Evolutionary conservation across 2,329 filamentous ascomycete genomes (phyloP), one percentile per base, ranked within the genome.

Genomic region (Tolypocladium tropicale): DNA sequence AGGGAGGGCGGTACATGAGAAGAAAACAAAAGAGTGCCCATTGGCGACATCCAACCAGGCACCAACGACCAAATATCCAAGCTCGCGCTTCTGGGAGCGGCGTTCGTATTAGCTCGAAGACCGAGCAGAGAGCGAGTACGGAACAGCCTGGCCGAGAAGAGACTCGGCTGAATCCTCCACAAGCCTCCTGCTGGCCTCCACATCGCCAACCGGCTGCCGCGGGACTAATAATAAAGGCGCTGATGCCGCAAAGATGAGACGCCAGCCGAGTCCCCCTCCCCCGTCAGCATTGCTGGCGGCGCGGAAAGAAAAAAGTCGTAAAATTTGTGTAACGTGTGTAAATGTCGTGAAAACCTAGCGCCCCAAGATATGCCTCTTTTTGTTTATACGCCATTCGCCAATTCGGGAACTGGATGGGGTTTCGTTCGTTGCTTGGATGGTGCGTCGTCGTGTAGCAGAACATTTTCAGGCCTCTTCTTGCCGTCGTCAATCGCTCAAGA

Each of bases 321-420:
- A 28, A 43, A 33, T 61, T 65, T 61, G 60, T 63, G 54, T 53
- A 56, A 59, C 52, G 66, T 57, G 50, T 57, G 59, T 68, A 68
- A 69, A 70, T 66, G 64, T 68, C 64, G 67, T 67, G 61, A 64
- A 65, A 37, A 68, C 66, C 66, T 62, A 69, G 68, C 70, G 68
- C 70, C 70, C 68, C 67, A 64, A 61, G 62, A 65, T 67, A 70
- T 70, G 64, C 67, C 66, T 68, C 61, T 66, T 67, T 68, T 70
- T 65, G 63, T 68, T 64, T 64, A 64, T 71, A 67, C 70, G 68
- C 70, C 70, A 67, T 72, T 70, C 70, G 70, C 70, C 70, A 64
- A 62, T 70, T 63, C 65, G 67, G 62, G 64, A 66, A 64, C 64
- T 48, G 66, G 62, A 62, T 65, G 62, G 64, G 60, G 60, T 66